These are phyloP conservation scores for Chrysanthemum makinoi DNA, from an alignment of 129 eudicot genomes.

Conservation along the genomic window DNA sequence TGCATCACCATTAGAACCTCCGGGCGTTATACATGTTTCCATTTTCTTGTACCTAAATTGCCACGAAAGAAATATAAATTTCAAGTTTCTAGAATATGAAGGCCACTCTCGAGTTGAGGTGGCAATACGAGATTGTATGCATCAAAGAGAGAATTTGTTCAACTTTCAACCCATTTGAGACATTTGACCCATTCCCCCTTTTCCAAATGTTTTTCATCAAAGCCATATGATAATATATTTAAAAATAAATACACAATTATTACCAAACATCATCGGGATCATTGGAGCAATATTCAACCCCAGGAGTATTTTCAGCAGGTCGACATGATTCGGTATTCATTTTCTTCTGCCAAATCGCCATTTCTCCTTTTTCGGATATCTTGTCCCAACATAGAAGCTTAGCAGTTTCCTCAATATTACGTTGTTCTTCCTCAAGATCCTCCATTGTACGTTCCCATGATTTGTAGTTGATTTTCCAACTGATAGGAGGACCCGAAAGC, in stretches of 20 bases:
- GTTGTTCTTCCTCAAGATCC: constrained; percentile 37
- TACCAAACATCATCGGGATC: constrained; percentile 32
- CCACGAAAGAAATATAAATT: neutral
- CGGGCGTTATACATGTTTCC: constrained; percentile 30
- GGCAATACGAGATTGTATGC: neutral
- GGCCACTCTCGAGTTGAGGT: neutral
- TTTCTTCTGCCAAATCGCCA: constrained; percentile 41
- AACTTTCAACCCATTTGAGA: neutral
- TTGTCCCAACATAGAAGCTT: constrained; percentile 26
- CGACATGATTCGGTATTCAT: constrained; percentile 21
- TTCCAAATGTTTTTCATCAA: neutral
- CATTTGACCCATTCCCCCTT: neutral
- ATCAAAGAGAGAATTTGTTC: neutral
- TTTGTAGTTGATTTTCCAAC: constrained; percentile 21
- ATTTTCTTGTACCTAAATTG: constrained; percentile 35
- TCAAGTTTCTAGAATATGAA: neutral
- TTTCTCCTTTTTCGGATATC: constrained; percentile 35
- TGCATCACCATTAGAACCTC: constrained; percentile 10
- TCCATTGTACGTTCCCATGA: constrained; percentile 30
- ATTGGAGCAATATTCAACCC: neutral
- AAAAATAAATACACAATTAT: neutral
- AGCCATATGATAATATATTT: neutral
- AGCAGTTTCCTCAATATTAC: constrained; percentile 36
- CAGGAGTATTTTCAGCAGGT: constrained; percentile 14
- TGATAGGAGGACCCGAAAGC: constrained; percentile 30